phyloP scores from a whole-genome alignment of 768 basidiomycete genomes.

The Lactarius pseudohatsudake region DNA sequence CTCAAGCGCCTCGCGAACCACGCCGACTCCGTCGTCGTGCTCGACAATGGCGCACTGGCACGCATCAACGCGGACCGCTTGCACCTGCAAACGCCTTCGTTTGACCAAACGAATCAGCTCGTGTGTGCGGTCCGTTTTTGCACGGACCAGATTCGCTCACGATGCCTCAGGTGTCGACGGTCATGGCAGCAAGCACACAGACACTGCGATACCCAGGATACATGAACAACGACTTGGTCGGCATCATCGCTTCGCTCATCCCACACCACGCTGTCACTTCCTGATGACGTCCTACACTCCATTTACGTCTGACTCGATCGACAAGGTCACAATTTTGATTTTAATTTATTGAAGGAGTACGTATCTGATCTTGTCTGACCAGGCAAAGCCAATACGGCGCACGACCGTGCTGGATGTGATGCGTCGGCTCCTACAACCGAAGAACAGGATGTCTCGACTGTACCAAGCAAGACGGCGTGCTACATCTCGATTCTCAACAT shows the following conservation, averaged over 20 bases:
- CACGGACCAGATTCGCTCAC: background rate
- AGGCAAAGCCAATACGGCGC: slow-evolving; percentile 94
- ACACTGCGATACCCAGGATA: slow-evolving; percentile 97
- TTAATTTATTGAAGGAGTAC: background rate
- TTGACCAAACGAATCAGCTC: slow-evolving; percentile 91
- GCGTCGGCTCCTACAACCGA: slow-evolving; percentile 95
- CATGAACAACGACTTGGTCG: slow-evolving; percentile 99
- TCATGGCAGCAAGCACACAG: slow-evolving; percentile 96
- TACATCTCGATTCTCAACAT: slow-evolving; percentile 98
- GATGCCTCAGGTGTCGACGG: slow-evolving; percentile 77
- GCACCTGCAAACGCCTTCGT: slow-evolving; percentile 82
- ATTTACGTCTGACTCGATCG: slow-evolving; percentile 94
- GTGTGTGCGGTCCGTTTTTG: slow-evolving; percentile 38
- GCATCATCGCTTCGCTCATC: slow-evolving; percentile 94
- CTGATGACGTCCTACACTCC: slow-evolving; percentile 99
- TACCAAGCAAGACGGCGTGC: slow-evolving; percentile 88
- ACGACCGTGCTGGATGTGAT: slow-evolving; percentile 99
- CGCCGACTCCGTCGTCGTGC: slow-evolving; percentile 95
- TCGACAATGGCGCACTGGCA: slow-evolving; percentile 93
- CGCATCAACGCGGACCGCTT: slow-evolving; percentile 92
- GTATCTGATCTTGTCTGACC: slow-evolving; percentile 13
- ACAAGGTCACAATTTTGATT: slow-evolving; percentile 58
- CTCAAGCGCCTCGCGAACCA: slow-evolving; percentile 93
- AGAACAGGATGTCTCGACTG: slow-evolving; percentile 96
- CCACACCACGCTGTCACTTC: slow-evolving; percentile 96